Conservation (phyloP, 78 protist genomes). For the Goniomonas avonlea region DNA sequence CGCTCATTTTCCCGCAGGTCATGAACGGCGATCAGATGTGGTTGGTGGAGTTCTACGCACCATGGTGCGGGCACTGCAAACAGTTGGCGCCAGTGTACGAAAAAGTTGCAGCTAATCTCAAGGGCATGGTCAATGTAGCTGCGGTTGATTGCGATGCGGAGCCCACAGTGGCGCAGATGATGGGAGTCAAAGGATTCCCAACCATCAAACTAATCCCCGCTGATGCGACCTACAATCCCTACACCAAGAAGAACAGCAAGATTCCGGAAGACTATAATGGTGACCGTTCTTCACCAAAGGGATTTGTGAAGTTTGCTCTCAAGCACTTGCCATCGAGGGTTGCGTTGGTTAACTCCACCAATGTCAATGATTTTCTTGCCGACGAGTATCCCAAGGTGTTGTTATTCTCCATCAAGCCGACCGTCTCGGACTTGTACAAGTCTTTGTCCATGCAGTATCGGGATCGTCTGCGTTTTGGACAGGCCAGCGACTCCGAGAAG, state of each 20-base stretch:
- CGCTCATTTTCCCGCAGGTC: no score
- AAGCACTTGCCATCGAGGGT: not conserved
- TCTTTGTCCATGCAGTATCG: not conserved
- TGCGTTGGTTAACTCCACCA: not conserved
- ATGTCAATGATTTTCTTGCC: not conserved
- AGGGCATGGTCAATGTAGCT: constrained; percentile 4
- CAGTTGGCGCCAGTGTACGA: no score
- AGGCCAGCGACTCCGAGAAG: not conserved
- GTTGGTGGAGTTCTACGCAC: no score
- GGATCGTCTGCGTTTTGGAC: not conserved
- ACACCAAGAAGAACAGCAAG: not conserved
- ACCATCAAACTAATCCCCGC: not conserved
- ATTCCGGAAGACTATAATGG: constrained; percentile 7
- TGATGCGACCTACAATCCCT: constrained; percentile 4
- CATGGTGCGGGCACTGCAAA: no score
- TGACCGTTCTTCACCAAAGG: not conserved
- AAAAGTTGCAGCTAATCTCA: no score
- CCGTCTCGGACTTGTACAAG: not conserved
- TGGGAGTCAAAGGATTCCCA: constrained; percentile 1
- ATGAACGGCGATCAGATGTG: no score
- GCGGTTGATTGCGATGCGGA: constrained; percentile 16
- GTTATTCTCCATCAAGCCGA: not conserved
- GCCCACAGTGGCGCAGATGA: not conserved
- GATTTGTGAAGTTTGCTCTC: not conserved
- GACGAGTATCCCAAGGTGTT: constrained; percentile 2